These are phyloP conservation scores for Xanthoconium separans DNA, from an alignment of 1,284 basidiomycete species.

Conservation along the genomic window DNA sequence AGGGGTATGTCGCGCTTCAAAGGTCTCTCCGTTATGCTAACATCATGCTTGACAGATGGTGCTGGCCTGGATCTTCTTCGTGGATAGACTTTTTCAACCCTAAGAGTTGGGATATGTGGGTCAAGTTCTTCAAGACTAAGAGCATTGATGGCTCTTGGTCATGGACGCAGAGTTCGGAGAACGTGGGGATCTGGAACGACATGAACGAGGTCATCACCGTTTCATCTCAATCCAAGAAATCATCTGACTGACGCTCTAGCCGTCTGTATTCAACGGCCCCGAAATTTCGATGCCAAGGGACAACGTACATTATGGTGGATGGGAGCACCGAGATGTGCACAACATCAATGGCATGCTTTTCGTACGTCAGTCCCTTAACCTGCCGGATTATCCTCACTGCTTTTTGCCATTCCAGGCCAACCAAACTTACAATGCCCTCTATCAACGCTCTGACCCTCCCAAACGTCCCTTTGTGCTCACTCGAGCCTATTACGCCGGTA, in stretches of 20 bases:
- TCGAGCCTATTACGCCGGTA: conserved; percentile 93
- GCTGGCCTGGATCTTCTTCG: conserved; percentile 93
- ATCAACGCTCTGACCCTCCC: conserved; percentile 70
- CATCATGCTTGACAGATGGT: conserved; percentile 56
- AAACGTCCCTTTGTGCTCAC: conserved; percentile 94
- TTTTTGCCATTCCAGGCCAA: conserved; percentile 48
- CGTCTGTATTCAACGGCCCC: conserved; percentile 96
- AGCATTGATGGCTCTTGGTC: conserved; percentile 52
- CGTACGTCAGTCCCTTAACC: conserved; percentile 41
- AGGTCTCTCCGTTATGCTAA: neutral
- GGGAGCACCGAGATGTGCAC: conserved; percentile 97
- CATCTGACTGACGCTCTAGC: conserved; percentile 45
- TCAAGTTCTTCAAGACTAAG: conserved; percentile 71
- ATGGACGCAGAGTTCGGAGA: conserved; percentile 76
- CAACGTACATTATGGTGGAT: conserved; percentile 87
- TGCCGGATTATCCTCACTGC: neutral
- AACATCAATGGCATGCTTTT: conserved; percentile 92
- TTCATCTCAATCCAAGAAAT: neutral
- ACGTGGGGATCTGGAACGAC: conserved; percentile 95
- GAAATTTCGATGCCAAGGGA: conserved; percentile 98
- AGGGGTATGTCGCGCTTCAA: conserved; percentile 50
- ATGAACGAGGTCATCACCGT: conserved; percentile 85
- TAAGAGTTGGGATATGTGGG: conserved; percentile 90
- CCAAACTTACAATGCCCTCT: conserved; percentile 81
- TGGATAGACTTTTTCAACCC: conserved; percentile 99